phyloP scores from a whole-genome alignment of 2,329 filamentous ascomycete genomes.

The Penicillium sp. region DNA sequence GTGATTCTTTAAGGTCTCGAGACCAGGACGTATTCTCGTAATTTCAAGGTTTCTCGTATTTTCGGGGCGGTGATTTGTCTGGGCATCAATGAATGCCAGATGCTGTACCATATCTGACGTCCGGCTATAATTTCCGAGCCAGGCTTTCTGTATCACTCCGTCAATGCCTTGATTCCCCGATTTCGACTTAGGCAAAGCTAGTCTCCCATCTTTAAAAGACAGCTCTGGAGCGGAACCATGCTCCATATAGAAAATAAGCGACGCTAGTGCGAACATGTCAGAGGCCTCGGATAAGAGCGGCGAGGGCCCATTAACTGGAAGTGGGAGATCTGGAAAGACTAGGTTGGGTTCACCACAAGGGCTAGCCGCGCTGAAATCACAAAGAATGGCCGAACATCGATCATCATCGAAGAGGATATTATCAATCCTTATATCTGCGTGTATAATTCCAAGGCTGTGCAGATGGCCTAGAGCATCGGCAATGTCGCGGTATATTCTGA shows the following conservation, averaged over 20 bases:
- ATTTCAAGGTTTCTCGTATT: too few relatives aligned
- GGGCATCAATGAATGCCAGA: too few relatives aligned
- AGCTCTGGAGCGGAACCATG: constrained; percentile 14
- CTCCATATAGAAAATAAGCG: constrained; percentile 22
- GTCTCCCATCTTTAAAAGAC: constrained; percentile 4
- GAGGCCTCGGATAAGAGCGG: constrained; percentile 19
- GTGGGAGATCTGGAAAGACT: constrained; percentile 17
- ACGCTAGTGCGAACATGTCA: constrained; percentile 22
- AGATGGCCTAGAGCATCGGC: constrained; percentile 19
- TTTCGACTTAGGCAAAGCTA: too few relatives aligned
- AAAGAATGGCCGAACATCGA: constrained; percentile 14
- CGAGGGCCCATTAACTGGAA: constrained; percentile 19
- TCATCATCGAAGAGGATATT: constrained; percentile 23
- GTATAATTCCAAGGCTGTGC: constrained; percentile 21
- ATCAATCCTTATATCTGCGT: constrained; percentile 22
- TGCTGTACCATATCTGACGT: too few relatives aligned
- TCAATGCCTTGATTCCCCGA: too few relatives aligned
- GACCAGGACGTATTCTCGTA: too few relatives aligned
- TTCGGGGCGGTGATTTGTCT: too few relatives aligned
- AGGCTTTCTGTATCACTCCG: too few relatives aligned
- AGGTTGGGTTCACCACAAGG: constrained; percentile 16
- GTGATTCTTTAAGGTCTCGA: too few relatives aligned
- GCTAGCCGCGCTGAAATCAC: constrained; percentile 23
- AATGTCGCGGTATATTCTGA: constrained; percentile 21
- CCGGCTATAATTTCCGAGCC: too few relatives aligned